These are phyloP conservation scores for Leptosphaerulina australis DNA, from an alignment of 2,329 filamentous ascomycete genomes.

Conservation along the genomic window DNA sequence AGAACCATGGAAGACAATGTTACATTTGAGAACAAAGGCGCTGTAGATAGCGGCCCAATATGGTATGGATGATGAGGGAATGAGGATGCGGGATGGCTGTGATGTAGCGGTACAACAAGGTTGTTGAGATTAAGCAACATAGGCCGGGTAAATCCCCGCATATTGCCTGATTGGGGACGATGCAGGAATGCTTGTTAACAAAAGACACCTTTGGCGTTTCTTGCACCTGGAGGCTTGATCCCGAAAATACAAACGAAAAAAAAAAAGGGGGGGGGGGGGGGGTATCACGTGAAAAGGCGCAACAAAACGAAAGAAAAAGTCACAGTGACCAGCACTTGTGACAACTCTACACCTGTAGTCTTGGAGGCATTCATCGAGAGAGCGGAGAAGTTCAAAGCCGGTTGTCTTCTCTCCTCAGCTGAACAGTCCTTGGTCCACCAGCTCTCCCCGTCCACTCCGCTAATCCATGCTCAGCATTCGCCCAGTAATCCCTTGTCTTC, in stretches of 20 bases:
- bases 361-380: background rate
- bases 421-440: conserved; percentile 12
- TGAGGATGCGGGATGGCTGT: background rate
- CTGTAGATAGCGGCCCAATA: background rate
- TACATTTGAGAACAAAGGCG: no score
- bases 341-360: background rate
- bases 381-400: background rate
- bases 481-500: conserved; percentile 45
- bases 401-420: conserved; percentile 2
- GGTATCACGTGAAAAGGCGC: conserved; percentile 3
- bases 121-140: conserved; percentile 17
- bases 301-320: background rate
- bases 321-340: background rate
- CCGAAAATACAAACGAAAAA: background rate
- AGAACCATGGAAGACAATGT: background rate
- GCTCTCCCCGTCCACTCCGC: conserved; percentile 35
- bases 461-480: conserved; percentile 43
- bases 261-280: no score
- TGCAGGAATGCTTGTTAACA: background rate
- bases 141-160: conserved; percentile 15
- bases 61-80: background rate
- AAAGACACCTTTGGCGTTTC: background rate
- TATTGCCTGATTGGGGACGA: conserved; percentile 4
- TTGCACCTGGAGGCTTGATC: background rate
- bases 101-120: background rate